Conservation (phyloP, 768 basidiomycete species). For the Phanerodontia chrysosporium region DNA sequence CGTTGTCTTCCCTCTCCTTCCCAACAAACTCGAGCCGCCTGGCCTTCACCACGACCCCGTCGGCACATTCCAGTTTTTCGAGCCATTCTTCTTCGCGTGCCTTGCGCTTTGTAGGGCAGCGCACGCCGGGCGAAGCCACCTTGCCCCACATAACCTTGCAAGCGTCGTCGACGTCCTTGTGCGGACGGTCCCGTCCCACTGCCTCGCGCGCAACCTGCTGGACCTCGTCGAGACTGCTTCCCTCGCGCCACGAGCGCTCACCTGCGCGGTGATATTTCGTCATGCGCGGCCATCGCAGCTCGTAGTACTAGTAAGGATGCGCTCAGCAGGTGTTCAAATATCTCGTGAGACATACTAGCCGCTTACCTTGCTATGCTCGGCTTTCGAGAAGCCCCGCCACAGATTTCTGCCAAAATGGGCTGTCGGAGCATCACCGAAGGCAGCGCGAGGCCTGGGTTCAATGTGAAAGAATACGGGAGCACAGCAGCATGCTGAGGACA, state of each 20-base stretch:
- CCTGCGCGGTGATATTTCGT: constrained; percentile 57
- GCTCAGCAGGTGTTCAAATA: background rate
- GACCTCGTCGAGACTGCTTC: constrained; percentile 43
- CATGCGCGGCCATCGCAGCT: constrained; percentile 79
- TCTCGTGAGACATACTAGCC: background rate
- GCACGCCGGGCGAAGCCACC: constrained; percentile 34
- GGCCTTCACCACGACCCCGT: constrained; percentile 14
- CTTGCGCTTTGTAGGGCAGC: constrained; percentile 36
- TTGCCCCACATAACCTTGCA: constrained; percentile 36
- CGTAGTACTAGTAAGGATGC: constrained; percentile 55
- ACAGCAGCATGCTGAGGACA: constrained; percentile 8
- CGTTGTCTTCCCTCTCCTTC: too few relatives aligned
- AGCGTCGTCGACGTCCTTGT: constrained; percentile 51
- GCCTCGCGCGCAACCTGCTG: constrained; percentile 51
- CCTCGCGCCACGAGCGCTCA: constrained; percentile 66
- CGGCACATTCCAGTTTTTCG: constrained; percentile 31
- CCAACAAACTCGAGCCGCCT: constrained; percentile 10
- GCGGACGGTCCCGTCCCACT: constrained; percentile 46
- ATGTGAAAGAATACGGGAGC: constrained; percentile 52
- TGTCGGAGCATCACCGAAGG: constrained; percentile 55
- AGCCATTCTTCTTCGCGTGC: constrained; percentile 38
- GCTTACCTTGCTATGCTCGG: constrained; percentile 48
- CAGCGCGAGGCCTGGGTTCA: constrained; percentile 42
- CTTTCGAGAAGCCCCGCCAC: constrained; percentile 83
- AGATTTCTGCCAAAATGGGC: constrained; percentile 69